Conservation (phyloP, 2,329 filamentous ascomycete genomes). For the Immersiporthe knoxdaviesiana region DNA sequence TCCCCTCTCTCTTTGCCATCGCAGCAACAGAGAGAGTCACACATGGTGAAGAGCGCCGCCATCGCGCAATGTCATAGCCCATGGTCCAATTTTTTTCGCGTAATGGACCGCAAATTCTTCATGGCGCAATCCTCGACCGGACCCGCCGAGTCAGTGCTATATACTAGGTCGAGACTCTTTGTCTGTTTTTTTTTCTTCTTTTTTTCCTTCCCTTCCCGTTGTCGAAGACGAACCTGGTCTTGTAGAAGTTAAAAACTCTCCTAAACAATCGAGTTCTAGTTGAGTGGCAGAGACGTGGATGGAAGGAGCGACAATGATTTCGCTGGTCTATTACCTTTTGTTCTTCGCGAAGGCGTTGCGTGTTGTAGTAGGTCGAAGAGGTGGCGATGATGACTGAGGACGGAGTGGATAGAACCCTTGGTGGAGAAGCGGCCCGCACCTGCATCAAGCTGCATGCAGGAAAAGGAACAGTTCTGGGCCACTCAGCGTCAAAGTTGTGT, state of each 20-base stretch:
- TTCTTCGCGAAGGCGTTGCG: neutral
- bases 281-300: neutral
- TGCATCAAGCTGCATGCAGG: neutral
- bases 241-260: neutral
- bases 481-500: neutral
- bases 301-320: neutral
- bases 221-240: neutral
- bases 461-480: neutral
- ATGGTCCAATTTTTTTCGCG: slow-evolving; percentile 19
- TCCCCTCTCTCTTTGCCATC: neutral
- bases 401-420: too few relatives aligned
- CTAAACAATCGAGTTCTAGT: neutral
- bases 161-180: neutral
- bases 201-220: neutral
- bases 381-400: too few relatives aligned
- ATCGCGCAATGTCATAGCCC: neutral
- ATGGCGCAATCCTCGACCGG: slow-evolving; percentile 25
- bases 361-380: neutral
- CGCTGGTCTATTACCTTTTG: neutral
- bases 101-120: slow-evolving; percentile 27
- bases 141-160: slow-evolving; percentile 14
- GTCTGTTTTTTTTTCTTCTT: neutral
- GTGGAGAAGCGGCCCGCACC: neutral
- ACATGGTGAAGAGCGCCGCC: neutral
- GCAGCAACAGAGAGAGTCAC: neutral